Base-by-base conservation (phyloP, 2,329 filamentous ascomycete species). In the Cercospora sp. region DNA sequence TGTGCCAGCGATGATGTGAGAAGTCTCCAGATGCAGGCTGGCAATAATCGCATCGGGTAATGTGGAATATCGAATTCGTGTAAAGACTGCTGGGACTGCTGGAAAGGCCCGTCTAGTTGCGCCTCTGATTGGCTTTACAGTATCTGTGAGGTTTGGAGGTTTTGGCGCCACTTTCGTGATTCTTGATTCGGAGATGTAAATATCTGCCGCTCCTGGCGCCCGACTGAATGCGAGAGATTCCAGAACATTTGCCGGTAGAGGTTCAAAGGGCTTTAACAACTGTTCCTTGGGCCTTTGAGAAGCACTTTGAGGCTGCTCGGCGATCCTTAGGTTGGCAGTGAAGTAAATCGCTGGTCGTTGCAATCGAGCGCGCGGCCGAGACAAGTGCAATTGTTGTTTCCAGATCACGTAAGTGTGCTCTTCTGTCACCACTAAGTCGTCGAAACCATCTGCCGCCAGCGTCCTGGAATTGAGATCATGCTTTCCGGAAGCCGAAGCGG, bases 191-290 rank as follows among this genome's bases (percentile, higher is more conserved):
- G 91, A 93, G 2, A 95, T 83, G 31, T 87, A 86, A 58, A 91
- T 90, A 72, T 85, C 84, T 28, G 88, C 81, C 42, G 63, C 60
- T 13, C 53, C 42, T 23, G 74, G 68, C 1, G 68, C 68, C 23
- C 88, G 86, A 75, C 93, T 91, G 69, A 83, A 83, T 63, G 85
- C 84, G 69, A 94, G 91, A 3, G 91, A 86, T 75, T 91, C 89
- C 13, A 95, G 86, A n/a, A 94, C 82, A 77, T 94, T 95, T 70
- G 92, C 83, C 1, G 90, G 89, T 6, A 89, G 86, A 0, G 91
- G 89, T 28, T 89, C 80, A 66, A 88, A 87, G 75, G 89, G 92
- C 40, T 87, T 86, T 33, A 94, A 84, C 75, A 92, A 93, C 63
- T 90, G 89, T 67, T 87, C 83, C 9, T 82, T 80, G 23, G 79